Evolutionary conservation across 139 green algal species (phyloP).

Genomic region (Tetraselmis chui): DNA sequence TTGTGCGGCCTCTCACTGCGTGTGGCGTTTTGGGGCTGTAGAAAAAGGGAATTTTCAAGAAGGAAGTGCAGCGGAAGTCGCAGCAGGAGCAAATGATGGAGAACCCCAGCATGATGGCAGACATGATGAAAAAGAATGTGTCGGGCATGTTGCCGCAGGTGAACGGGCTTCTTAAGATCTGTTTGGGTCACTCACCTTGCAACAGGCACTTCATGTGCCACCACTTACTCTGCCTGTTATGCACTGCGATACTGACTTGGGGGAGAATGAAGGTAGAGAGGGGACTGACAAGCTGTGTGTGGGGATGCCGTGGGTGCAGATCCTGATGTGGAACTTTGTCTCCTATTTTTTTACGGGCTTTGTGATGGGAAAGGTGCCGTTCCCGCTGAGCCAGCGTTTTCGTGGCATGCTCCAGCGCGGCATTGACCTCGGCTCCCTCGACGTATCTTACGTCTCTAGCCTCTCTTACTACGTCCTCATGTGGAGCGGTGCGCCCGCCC

Average conservation of each 20-base stretch:
- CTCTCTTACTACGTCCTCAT: constrained; percentile 90
- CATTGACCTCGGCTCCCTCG: constrained; percentile 77
- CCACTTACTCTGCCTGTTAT: constrained; percentile 68
- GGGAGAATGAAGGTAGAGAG: too few relatives aligned
- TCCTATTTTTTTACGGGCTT: constrained; percentile 76
- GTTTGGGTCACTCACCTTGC: background rate
- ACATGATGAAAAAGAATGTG: constrained; percentile 89
- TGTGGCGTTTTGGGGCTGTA: constrained; percentile 15
- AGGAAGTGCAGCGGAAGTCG: constrained; percentile 41
- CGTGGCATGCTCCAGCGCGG: constrained; percentile 83
- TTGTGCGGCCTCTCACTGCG: constrained; percentile 5
- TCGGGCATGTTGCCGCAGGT: constrained; percentile 70
- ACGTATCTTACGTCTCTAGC: constrained; percentile 85
- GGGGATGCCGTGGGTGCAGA: background rate
- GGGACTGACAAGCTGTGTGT: constrained; percentile 15
- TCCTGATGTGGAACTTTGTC: constrained; percentile 27
- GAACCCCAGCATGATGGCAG: constrained; percentile 78
- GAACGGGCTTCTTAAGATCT: background rate
- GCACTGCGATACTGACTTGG: constrained; percentile 30
- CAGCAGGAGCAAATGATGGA: constrained; percentile 80
- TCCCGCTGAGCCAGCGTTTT: constrained; percentile 78
- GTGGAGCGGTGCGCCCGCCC: constrained; percentile 5
- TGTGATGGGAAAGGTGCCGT: constrained; percentile 85
- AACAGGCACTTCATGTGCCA: background rate
- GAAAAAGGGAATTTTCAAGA: constrained; percentile 56